A percentile compares a stretch with the other conserved stretches of the same genome.
phyloP scores from a whole-genome alignment of 2,329 filamentous ascomycete species.

The Beauveria caledonica region DNA sequence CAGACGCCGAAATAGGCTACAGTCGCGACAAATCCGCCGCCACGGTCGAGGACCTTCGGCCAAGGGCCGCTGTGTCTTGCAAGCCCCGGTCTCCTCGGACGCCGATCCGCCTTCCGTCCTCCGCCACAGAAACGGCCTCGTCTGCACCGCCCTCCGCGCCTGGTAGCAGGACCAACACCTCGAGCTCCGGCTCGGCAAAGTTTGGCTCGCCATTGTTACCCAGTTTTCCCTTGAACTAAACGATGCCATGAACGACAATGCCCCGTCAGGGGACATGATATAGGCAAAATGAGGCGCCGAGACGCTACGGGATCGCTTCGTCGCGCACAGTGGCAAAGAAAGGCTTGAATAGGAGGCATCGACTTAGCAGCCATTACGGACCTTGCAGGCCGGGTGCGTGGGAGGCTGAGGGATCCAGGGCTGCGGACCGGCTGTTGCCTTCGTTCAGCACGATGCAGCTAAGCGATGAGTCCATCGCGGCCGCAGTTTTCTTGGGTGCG shows the following conservation, averaged over 20 bases:
- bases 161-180: conserved; percentile 16
- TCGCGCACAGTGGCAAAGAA: neutral
- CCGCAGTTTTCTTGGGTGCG: neutral
- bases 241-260: neutral
- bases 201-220: conserved; percentile 14
- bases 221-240: conserved; percentile 16
- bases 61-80: neutral
- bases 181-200: conserved; percentile 14
- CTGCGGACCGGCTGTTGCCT: neutral
- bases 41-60: too few species aligned
- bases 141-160: conserved; percentile 12
- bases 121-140: conserved; percentile 2
- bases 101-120: neutral
- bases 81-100: neutral
- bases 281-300: neutral
- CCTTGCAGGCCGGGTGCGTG: neutral
- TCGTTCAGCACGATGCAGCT: neutral
- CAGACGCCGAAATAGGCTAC: too few species aligned
- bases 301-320: neutral
- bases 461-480: neutral
- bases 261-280: too few species aligned
- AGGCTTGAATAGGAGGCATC: neutral
- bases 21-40: too few species aligned
- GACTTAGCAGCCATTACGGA: neutral
- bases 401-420: neutral